phyloP scores from a whole-genome alignment of 495 filamentous ascomycete species.

The Neurospora discreta region DNA sequence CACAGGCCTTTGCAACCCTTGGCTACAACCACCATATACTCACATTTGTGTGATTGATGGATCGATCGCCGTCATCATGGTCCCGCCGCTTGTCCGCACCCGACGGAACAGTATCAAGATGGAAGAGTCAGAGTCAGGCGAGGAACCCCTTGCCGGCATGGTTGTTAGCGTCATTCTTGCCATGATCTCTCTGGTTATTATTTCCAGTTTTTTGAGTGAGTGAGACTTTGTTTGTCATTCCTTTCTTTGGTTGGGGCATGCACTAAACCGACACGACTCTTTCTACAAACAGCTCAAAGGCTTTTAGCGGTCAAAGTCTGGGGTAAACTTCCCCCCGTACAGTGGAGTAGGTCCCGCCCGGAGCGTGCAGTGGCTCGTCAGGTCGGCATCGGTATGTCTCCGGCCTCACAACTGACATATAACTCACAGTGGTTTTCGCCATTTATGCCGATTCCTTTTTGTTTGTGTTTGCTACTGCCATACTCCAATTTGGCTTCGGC shows the following conservation, averaged over 20 bases:
- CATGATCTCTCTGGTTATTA: conserved; percentile 27
- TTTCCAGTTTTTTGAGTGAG: conserved; percentile 38
- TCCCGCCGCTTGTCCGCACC: conserved; percentile 1
- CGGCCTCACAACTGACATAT: not conserved
- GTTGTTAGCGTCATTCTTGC: conserved; percentile 32
- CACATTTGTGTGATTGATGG: not conserved
- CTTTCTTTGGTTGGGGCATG: not conserved
- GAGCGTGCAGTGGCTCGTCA: not conserved
- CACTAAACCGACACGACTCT: not conserved
- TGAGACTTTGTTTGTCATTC: not conserved
- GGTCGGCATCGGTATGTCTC: not conserved
- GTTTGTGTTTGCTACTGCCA: conserved; percentile 38
- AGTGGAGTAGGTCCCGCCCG: conserved; percentile 30
- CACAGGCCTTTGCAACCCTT: not conserved
- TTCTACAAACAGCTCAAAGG: conserved; percentile 21
- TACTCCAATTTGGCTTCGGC: conserved; percentile 39
- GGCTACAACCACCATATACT: not conserved
- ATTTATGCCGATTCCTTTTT: conserved; percentile 41
- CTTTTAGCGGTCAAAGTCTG: conserved; percentile 28
- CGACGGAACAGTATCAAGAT: not conserved
- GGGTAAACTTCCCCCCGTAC: conserved; percentile 32
- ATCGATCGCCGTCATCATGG: conserved; percentile 4
- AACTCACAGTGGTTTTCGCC: conserved; percentile 32
- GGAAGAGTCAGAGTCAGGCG: not conserved
- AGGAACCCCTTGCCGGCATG: conserved; percentile 24